These are phyloP conservation scores for Firmiana major DNA, from an alignment of 345 rosid species.

Conservation along the genomic window DNA sequence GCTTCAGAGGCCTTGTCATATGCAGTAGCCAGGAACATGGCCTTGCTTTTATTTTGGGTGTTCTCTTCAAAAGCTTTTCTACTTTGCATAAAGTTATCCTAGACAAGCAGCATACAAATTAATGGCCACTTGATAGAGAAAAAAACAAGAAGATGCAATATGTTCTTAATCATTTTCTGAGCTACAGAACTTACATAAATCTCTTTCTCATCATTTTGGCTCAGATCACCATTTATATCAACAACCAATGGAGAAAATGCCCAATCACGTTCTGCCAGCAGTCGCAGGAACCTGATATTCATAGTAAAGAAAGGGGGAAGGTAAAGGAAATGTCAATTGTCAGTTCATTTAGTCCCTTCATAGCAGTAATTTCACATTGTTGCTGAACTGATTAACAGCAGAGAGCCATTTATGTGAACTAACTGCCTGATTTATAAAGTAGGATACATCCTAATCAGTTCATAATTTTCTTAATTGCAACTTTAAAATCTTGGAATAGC, in stretches of 20 bases:
- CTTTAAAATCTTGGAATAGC: neutral
- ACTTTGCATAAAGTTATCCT: slow-evolving; percentile 69
- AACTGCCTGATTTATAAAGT: neutral
- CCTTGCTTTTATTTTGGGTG: slow-evolving; percentile 44
- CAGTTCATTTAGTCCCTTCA: neutral
- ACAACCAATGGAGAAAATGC: slow-evolving; percentile 71
- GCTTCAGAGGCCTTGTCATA: slow-evolving; percentile 92
- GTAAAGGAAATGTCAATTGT: neutral
- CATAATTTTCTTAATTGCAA: neutral
- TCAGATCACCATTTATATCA: slow-evolving; percentile 79
- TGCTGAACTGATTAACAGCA: neutral
- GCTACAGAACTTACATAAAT: slow-evolving; percentile 53
- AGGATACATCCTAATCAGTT: neutral
- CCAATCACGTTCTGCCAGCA: slow-evolving; percentile 82
- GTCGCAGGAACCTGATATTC: slow-evolving; percentile 66
- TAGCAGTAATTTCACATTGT: neutral
- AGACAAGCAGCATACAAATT: slow-evolving; percentile 13
- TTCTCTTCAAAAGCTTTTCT: slow-evolving; percentile 56
- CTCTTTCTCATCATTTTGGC: slow-evolving; percentile 61
- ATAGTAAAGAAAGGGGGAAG: neutral
- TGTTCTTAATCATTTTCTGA: slow-evolving; percentile 14
- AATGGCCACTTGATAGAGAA: neutral
- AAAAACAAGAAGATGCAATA: slow-evolving; percentile 3
- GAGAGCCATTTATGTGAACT: neutral
- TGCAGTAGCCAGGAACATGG: slow-evolving; percentile 84